These are phyloP conservation scores for Pseudogymnoascus sp. DNA, from an alignment of 2,329 filamentous ascomycete species.

Conservation along the genomic window DNA sequence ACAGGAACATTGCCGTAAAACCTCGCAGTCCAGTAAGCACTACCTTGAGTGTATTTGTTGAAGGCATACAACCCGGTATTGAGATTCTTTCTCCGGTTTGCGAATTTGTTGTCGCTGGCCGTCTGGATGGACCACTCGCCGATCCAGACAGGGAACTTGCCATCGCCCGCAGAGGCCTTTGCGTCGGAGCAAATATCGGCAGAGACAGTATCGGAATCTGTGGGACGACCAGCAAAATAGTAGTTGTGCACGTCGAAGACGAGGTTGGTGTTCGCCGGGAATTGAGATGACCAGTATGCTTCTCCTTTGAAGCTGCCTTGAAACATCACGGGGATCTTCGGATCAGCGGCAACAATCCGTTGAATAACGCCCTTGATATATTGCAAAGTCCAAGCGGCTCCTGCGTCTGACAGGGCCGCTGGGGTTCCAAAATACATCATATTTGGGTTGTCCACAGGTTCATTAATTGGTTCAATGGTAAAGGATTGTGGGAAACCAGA, in stretches of 20 bases:
- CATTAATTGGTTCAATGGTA: constrained; percentile 32
- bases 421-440: constrained; percentile 28
- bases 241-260: constrained; percentile 29
- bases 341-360: constrained; percentile 21
- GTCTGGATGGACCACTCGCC: constrained; percentile 31
- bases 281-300: constrained; percentile 25
- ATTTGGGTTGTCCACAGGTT: constrained; percentile 27
- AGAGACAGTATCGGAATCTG: constrained; percentile 23
- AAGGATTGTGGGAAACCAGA: constrained; percentile 26
- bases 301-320: too few species aligned
- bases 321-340: too few species aligned
- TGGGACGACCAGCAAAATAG: constrained; percentile 25
- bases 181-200: constrained; percentile 25
- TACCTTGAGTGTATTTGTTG: constrained; percentile 27
- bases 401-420: constrained; percentile 25
- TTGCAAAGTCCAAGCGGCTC: constrained; percentile 26
- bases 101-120: constrained; percentile 27
- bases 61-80: constrained; percentile 30
- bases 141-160: constrained; percentile 29
- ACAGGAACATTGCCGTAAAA: constrained; percentile 13
- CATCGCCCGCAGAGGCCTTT: constrained; percentile 15
- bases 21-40: constrained; percentile 26
- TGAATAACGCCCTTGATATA: constrained; percentile 28
- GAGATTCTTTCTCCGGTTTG: constrained; percentile 23
- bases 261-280: constrained; percentile 22